These are phyloP conservation scores for Cryptosporidium ryanae DNA, from an alignment of 169 alveolate genomes.

Conservation along the genomic window DNA sequence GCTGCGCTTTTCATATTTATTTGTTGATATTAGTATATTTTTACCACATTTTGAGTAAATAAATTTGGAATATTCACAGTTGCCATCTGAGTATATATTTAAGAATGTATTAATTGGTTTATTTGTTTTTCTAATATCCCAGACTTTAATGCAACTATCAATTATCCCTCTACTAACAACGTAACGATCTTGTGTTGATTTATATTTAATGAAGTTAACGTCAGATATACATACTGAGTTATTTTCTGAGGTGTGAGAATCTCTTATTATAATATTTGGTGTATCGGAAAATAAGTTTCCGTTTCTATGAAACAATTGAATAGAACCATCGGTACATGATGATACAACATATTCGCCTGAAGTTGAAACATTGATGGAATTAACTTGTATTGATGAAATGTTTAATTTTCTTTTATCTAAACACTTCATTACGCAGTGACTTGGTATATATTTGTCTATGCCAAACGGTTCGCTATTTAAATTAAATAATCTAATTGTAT, in stretches of 20 bases:
- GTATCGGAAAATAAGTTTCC: constrained; percentile 53
- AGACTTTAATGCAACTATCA: constrained; percentile 26
- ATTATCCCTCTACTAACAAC: constrained; percentile 39
- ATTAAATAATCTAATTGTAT: constrained; percentile 60
- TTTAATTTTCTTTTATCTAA: constrained; percentile 26
- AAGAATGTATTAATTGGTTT: constrained; percentile 5
- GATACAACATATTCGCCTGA: constrained; percentile 40
- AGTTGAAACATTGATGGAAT: constrained; percentile 35
- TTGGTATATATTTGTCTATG: constrained; percentile 53
- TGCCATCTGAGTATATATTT: constrained; percentile 30
- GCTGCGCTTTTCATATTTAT: background rate
- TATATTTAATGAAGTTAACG: constrained; percentile 17
- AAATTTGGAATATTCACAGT: constrained; percentile 15
- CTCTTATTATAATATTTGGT: constrained; percentile 44
- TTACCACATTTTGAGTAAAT: constrained; percentile 14
- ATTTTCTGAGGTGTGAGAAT: constrained; percentile 28
- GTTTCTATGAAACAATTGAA: constrained; percentile 42
- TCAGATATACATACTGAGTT: constrained; percentile 26
- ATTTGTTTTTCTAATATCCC: constrained; percentile 64
- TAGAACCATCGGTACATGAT: constrained; percentile 61
- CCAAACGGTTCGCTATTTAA: constrained; percentile 67
- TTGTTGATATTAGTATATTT: constrained; percentile 17
- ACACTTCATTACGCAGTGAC: constrained; percentile 41
- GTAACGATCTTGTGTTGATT: constrained; percentile 6
- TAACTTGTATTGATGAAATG: constrained; percentile 45